phyloP scores from a whole-genome alignment of 1,284 basidiomycete species.

The Ganoderma meredithae region DNA sequence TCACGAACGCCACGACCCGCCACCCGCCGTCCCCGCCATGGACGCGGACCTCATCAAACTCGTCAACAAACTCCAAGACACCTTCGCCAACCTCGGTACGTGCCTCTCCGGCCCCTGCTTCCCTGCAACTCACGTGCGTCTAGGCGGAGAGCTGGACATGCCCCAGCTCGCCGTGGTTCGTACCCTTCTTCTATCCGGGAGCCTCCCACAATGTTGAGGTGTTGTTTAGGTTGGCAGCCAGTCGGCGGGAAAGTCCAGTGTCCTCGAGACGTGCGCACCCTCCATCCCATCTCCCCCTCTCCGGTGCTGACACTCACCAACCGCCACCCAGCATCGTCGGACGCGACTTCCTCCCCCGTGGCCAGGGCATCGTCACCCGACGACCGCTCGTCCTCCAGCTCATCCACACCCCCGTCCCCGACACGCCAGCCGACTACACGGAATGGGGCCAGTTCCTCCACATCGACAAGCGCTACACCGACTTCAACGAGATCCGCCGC shows the following conservation, averaged over 20 bases:
- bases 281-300: constrained; percentile 19
- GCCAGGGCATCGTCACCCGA: constrained; percentile 94
- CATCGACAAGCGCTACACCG: constrained; percentile 94
- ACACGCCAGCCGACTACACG: constrained; percentile 54
- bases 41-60: constrained; percentile 94
- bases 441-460: constrained; percentile 99
- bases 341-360: constrained; percentile 94
- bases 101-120: constrained; percentile 28
- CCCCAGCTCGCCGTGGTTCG: constrained; percentile 82
- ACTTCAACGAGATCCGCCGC: constrained; percentile 92
- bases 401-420: constrained; percentile 81
- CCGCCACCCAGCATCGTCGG: constrained; percentile 80
- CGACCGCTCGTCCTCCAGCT: constrained; percentile 95
- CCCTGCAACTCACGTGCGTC: constrained; percentile 26
- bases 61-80: constrained; percentile 95
- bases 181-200: neutral
- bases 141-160: constrained; percentile 88
- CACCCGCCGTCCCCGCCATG: constrained; percentile 57
- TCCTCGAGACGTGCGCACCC: constrained; percentile 78
- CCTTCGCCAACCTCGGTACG: constrained; percentile 82
- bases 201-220: neutral
- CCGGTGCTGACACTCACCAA: neutral
- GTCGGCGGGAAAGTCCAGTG: constrained; percentile 87
- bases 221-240: constrained; percentile 78
- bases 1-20: constrained; percentile 30